Conservation (phyloP, 2,329 filamentous ascomycete species). For the Aspergillus jensenii region DNA sequence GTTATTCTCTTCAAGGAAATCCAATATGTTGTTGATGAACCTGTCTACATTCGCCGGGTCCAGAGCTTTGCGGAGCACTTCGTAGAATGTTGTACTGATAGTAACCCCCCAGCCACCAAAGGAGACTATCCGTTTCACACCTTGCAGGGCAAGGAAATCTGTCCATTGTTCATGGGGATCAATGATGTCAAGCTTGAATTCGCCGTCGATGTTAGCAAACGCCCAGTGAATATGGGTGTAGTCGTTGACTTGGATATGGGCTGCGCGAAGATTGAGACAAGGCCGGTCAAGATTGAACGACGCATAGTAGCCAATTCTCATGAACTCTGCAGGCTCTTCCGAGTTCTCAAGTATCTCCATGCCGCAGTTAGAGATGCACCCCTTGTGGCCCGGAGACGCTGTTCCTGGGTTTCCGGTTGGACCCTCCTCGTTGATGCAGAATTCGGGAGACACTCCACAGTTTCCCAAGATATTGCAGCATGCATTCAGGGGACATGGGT, state of each 20-base stretch:
- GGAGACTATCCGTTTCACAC: conserved; percentile 10
- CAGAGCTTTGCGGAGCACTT: conserved; percentile 39
- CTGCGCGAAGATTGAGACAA: conserved; percentile 30
- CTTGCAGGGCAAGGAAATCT: conserved; percentile 30
- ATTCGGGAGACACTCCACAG: conserved; percentile 47
- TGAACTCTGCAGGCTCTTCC: conserved; percentile 18
- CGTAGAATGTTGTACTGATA: conserved; percentile 36
- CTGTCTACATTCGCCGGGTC: conserved; percentile 36
- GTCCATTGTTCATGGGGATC: conserved; percentile 23
- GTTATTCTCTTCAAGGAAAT: conserved; percentile 11
- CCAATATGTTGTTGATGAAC: conserved; percentile 37
- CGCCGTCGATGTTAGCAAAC: conserved; percentile 35
- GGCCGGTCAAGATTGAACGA: conserved; percentile 29
- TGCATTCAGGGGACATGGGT: conserved; percentile 48
- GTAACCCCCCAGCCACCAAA: conserved; percentile 50
- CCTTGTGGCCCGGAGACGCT: conserved; percentile 31
- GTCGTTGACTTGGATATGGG: conserved; percentile 18
- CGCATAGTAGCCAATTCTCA: conserved; percentile 35
- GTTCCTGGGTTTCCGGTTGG: conserved; percentile 41
- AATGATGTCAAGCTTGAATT: conserved; percentile 31
- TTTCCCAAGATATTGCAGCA: conserved; percentile 48
- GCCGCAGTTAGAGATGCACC: conserved; percentile 47
- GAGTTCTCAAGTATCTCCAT: conserved; percentile 32
- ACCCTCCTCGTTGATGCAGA: conserved; percentile 36
- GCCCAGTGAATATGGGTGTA: conserved; percentile 40